Evolutionary conservation across 805 yeast genomes (phyloP), one percentile per base, ranked within the genome.

Genomic region (Suhomyces pyralidae): DNA sequence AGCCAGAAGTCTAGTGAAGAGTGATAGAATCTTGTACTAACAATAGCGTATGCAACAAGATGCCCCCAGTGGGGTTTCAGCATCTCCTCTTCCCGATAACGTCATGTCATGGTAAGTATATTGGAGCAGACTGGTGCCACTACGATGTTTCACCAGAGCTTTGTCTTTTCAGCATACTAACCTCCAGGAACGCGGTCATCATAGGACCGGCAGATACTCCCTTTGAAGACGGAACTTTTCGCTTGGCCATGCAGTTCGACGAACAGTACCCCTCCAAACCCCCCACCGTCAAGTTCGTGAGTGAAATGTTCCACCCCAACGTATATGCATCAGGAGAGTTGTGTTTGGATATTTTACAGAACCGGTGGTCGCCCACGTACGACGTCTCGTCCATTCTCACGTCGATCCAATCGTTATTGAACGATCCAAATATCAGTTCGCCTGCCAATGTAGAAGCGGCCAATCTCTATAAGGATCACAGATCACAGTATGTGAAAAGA

Each of bases 381-480:
- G 99, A 94, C 65, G 99, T 94, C 38, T 91, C 97, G 9, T 90
- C 97, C 10, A 93, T 94, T 52, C 78, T 94, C 61, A 94, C 99
- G 1, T 89, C 97, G 25, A 85, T 94, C 53, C 99, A 94, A 68
- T 85, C 92, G 52, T 79, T 94, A 57, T 77, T 94, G 61, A 94
- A 94, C 70, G 99, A 94, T 67, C 99, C 99, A 15, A 94, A 94
- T 67, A 96, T 92, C 46, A 85, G 92, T 49, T 88, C 97, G 22
- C 99, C 99, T 1, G 99, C 99, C 1, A 94, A 94, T 62, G 98
- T 90, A 6, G 99, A 94, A 70, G 98, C 98, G 5, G 97, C 99
- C 1, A 92, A 90, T 57, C 76, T 94, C 63, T 94, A 90, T 73
- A 89, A 90, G 68, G 99, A 94, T 68, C 98, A 94, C 68, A 84